A percentile compares a stretch with the other conserved stretches of the same genome.
Conservation (phyloP, 257 asterid genomes). For the Salvia splendens region DNA sequence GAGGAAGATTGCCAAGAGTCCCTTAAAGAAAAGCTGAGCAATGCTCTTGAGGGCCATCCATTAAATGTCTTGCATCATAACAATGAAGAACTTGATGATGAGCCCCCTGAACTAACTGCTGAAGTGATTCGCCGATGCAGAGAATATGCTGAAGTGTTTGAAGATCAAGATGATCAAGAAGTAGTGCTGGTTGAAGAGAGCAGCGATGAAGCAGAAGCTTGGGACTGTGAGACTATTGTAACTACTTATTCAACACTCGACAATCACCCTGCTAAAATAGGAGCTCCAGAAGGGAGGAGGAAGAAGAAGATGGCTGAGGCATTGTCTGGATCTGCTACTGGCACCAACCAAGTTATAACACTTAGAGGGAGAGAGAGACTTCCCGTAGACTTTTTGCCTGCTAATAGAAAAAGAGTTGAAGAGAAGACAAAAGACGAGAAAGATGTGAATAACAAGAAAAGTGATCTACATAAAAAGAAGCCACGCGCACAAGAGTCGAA, state of each 20-base stretch:
- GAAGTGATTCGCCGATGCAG: slow-evolving; percentile 63
- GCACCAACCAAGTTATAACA: slow-evolving; percentile 48
- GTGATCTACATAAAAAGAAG: slow-evolving; percentile 55
- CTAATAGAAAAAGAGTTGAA: slow-evolving; percentile 42
- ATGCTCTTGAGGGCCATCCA: slow-evolving; percentile 51
- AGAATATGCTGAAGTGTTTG: slow-evolving; percentile 76
- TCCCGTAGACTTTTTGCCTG: slow-evolving; percentile 81
- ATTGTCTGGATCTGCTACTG: slow-evolving; percentile 43
- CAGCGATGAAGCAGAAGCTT: slow-evolving; percentile 76
- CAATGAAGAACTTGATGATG: slow-evolving; percentile 41
- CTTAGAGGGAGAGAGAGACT: slow-evolving; percentile 82
- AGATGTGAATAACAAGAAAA: slow-evolving; percentile 39
- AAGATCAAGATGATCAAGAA: slow-evolving; percentile 51
- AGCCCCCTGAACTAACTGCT: slow-evolving; percentile 57
- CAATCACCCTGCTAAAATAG: slow-evolving; percentile 92
- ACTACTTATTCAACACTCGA: slow-evolving; percentile 88
- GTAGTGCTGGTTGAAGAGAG: slow-evolving; percentile 62
- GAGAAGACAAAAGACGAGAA: slow-evolving; percentile 48
- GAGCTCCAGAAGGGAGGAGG: slow-evolving; percentile 71
- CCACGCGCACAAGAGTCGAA: slow-evolving; percentile 71
- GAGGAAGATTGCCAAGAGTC: slow-evolving; percentile 56
- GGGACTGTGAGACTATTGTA: slow-evolving; percentile 94
- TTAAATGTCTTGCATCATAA: slow-evolving; percentile 38
- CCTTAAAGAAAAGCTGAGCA: slow-evolving; percentile 63
- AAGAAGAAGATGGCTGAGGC: slow-evolving; percentile 66